Conservation (phyloP, 108 stramenopile species). For the Cyclostephanos tholiformis region DNA sequence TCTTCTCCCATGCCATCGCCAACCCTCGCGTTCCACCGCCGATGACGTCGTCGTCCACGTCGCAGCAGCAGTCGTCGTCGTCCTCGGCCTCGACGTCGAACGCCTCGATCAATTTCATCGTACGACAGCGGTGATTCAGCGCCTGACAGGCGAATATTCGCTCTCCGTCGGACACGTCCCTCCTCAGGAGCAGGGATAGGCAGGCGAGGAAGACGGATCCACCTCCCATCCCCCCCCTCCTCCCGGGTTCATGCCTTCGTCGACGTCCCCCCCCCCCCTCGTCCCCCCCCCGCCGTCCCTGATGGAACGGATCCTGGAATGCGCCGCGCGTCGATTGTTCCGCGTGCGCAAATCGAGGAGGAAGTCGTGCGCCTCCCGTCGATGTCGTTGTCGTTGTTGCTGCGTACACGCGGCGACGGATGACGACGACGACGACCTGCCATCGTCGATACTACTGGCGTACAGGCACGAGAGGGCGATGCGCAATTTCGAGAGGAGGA, state of each 20-base stretch:
- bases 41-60: conserved; percentile 28
- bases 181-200: conserved; percentile 15
- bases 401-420: too few relatives aligned
- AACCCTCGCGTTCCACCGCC: conserved; percentile 22
- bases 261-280: neutral
- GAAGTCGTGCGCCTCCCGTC: conserved; percentile 67
- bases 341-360: conserved; percentile 64
- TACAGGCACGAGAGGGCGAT: conserved; percentile 66
- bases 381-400: neutral
- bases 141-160: conserved; percentile 49
- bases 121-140: conserved; percentile 34
- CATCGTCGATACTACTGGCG: neutral
- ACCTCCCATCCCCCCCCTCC: neutral
- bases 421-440: neutral
- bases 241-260: neutral
- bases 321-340: conserved; percentile 62
- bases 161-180: conserved; percentile 17
- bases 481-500: conserved; percentile 56
- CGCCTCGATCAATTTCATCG: conserved; percentile 38
- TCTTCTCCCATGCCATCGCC: conserved; percentile 41
- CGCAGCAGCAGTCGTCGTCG: too few relatives aligned
- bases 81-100: conserved; percentile 50
- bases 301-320: conserved; percentile 24
- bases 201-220: conserved; percentile 44
- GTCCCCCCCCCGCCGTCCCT: conserved; percentile 17